Percentiles rank a stretch among this genome's conserved stretches.
These are phyloP conservation scores for Pulveroboletus frians DNA, from an alignment of 768 basidiomycete genomes.

Conservation along the genomic window DNA sequence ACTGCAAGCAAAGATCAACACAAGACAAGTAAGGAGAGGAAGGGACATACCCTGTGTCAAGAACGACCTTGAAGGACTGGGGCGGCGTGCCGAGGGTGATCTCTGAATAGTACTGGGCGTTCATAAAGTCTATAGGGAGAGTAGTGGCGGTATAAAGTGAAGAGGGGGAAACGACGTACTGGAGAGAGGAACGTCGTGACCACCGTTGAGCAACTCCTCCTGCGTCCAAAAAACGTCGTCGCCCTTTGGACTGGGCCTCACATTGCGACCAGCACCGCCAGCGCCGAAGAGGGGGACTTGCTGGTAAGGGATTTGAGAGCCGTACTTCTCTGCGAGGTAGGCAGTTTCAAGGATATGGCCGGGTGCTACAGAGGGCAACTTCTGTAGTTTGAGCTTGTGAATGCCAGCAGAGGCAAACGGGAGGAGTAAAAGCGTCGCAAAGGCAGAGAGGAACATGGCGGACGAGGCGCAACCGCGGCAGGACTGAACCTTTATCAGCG, in stretches of 20 bases:
- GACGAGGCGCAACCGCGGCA: constrained; percentile 16
- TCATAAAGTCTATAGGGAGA: constrained; percentile 76
- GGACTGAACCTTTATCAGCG: constrained; percentile 26
- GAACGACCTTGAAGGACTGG: constrained; percentile 88
- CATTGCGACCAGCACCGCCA: constrained; percentile 64
- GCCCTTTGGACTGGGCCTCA: constrained; percentile 43
- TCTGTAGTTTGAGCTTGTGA: constrained; percentile 87
- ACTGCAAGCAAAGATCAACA: constrained; percentile 32
- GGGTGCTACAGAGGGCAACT: constrained; percentile 58
- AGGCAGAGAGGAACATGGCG: constrained; percentile 41
- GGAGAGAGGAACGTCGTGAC: constrained; percentile 82
- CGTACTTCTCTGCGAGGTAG: constrained; percentile 94
- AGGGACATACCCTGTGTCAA: constrained; percentile 76
- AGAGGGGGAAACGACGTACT: constrained; percentile 35
- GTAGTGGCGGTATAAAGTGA: background rate
- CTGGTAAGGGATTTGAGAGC: constrained; percentile 39
- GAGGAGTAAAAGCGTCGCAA: constrained; percentile 38
- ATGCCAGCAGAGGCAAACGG: constrained; percentile 50
- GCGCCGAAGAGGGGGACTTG: constrained; percentile 66
- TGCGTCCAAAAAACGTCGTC: constrained; percentile 81
- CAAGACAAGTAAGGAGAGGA: constrained; percentile 17
- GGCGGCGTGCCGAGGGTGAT: constrained; percentile 81
- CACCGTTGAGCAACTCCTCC: constrained; percentile 60
- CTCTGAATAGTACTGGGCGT: constrained; percentile 94
- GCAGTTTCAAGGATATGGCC: constrained; percentile 70